Evolutionary conservation across 208 protist genomes (phyloP).

Genomic region (Trypanosoma avium): DNA sequence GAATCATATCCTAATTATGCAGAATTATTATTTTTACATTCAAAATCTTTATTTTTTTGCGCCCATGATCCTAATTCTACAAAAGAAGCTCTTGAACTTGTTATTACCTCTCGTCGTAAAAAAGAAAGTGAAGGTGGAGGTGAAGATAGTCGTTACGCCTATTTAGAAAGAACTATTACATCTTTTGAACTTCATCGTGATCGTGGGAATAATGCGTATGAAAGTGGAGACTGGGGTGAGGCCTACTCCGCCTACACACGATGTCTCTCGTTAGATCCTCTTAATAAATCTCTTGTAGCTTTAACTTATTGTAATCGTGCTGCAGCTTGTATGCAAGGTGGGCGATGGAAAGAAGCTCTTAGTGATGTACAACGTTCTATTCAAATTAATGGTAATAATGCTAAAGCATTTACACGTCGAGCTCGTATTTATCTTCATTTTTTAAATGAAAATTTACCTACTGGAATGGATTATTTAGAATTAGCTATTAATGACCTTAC

Average conservation of each 20-base stretch:
- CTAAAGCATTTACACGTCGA: constrained; percentile 57
- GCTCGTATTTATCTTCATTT: constrained; percentile 62
- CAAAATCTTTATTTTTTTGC: constrained; percentile 78
- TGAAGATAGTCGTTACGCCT: constrained; percentile 47
- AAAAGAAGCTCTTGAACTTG: constrained; percentile 32
- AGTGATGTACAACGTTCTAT: constrained; percentile 49
- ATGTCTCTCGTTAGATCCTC: constrained; percentile 58
- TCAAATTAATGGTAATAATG: constrained; percentile 43
- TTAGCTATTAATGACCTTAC: constrained; percentile 59
- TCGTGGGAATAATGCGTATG: constrained; percentile 69
- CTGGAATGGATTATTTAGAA: constrained; percentile 41
- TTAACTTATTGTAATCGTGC: constrained; percentile 80
- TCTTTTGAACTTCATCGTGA: constrained; percentile 68
- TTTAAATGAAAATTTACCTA: constrained; percentile 20
- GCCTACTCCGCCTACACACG: constrained; percentile 63
- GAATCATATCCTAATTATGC: constrained; percentile 27
- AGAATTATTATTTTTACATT: constrained; percentile 59
- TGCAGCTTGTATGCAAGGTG: constrained; percentile 75
- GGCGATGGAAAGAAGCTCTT: constrained; percentile 56
- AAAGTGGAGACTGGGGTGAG: constrained; percentile 46
- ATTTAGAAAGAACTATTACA: constrained; percentile 53
- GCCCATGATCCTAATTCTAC: constrained; percentile 63
- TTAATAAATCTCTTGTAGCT: constrained; percentile 61
- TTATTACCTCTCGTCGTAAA: constrained; percentile 34
- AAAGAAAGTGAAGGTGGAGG: constrained; percentile 30